Evolutionary conservation across 306 rosid species (phyloP), one percentile per base, ranked within the genome.

Genomic region (Dryas alaskensis): DNA sequence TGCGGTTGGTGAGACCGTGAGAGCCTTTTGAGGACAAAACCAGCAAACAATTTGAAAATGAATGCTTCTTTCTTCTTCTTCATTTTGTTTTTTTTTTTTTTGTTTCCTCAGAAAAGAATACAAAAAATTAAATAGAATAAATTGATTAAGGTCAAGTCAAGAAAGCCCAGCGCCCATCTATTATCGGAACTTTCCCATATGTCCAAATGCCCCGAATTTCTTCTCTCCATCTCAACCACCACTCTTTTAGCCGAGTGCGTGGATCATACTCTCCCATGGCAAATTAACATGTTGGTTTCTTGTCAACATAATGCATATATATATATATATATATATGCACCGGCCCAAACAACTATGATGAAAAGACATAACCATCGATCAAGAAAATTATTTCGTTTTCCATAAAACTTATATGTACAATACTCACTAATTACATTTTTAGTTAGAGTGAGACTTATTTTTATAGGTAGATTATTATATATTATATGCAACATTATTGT

Each of bases 131-230:
- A 22, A 3, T 19, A 22, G 22, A 45, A 5, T 12, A 52, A 64
- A 44, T 22, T 60, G 59, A 70, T 45, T 37, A 70, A 61, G 46
- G 63, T 44, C 37, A 8, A 69, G 85, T 84, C 88, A 84, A 86
- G 74, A 86, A 86, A 74, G 74, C 51, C 60, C 80, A 67, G 82
- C 85, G 74, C 69, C 79, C 75, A 67, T 79, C 79, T 25, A 67
- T 19, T 57, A 62, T 52, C 19, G 39, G 81, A 79, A 70, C 22
- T 70, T 67, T 74, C 72, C 54, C 42, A 14, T 31, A 58, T 77
- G 84, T 81, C 79, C 66, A 79, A 55, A 76, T 86, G 69, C 79
- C 63, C 42, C 48, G 79, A 71, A 60, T 73, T 72, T 69, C 78
- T 37, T 43, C 67, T 31, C 6, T 50, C 8, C 31, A 8, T 14